phyloP scores from a whole-genome alignment of 805 yeast genomes.

The Suhomyces vadensis region DNA sequence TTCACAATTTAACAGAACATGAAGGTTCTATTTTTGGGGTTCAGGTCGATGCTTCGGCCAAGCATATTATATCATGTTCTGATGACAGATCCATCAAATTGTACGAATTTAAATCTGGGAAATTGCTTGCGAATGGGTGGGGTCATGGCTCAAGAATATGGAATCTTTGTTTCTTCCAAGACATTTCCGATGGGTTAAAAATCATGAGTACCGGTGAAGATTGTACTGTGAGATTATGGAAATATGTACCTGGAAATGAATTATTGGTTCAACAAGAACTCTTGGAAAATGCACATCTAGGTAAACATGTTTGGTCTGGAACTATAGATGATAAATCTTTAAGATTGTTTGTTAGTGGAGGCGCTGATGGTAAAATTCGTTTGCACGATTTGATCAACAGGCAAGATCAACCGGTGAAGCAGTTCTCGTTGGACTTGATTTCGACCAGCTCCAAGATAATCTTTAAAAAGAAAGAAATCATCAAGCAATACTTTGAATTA shows the following conservation, averaged over 20 bases:
- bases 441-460: slow-evolving; percentile 20
- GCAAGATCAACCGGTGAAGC: slow-evolving; percentile 5
- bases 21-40: slow-evolving; percentile 92
- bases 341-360: slow-evolving; percentile 74
- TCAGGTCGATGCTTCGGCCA: slow-evolving; percentile 55
- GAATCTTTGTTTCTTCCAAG: slow-evolving; percentile 31
- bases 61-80: slow-evolving; percentile 74
- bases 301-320: slow-evolving; percentile 86
- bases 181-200: slow-evolving; percentile 20
- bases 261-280: slow-evolving; percentile 45
- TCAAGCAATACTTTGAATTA: slow-evolving; percentile 61
- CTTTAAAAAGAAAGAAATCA: slow-evolving; percentile 50
- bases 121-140: slow-evolving; percentile 79
- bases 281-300: slow-evolving; percentile 68
- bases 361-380: slow-evolving; percentile 86
- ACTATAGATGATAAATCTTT: slow-evolving; percentile 48
- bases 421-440: slow-evolving; percentile 37
- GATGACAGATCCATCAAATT: slow-evolving; percentile 88
- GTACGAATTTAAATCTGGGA: slow-evolving; percentile 63
- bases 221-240: slow-evolving; percentile 81
- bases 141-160: slow-evolving; percentile 96
- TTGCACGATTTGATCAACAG: slow-evolving; percentile 51
- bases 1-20: slow-evolving; percentile 68
- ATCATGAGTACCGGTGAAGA: slow-evolving; percentile 83
- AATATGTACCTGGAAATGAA: slow-evolving; percentile 30